phyloP scores from a whole-genome alignment of 2,329 filamentous ascomycete species.

The Aspergillus neotritici region DNA sequence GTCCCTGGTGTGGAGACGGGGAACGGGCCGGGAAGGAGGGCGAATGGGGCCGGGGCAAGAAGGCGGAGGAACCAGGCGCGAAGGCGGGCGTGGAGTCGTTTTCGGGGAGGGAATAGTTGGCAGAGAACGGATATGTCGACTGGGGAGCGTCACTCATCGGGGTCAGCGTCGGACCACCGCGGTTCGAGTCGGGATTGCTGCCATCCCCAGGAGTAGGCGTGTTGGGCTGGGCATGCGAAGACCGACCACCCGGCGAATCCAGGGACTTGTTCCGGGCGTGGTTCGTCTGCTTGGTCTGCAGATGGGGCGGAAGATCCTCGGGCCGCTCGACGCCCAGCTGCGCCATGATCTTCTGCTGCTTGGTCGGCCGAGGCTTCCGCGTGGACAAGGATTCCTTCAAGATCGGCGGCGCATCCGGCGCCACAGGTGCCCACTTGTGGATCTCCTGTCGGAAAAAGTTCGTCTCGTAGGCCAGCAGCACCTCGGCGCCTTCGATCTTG shows the following conservation, averaged over 20 bases:
- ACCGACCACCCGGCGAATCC: slow-evolving; percentile 34
- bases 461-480: slow-evolving; percentile 85
- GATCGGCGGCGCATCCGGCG: slow-evolving; percentile 76
- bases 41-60: slow-evolving; percentile 33
- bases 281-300: slow-evolving; percentile 71
- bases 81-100: slow-evolving; percentile 35
- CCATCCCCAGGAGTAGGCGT: slow-evolving; percentile 27
- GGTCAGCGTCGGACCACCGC: slow-evolving; percentile 30
- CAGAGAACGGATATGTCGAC: slow-evolving; percentile 34
- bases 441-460: slow-evolving; percentile 96
- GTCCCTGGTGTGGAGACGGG: slow-evolving; percentile 31
- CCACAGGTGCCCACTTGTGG: slow-evolving; percentile 90
- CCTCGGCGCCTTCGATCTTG: slow-evolving; percentile 95
- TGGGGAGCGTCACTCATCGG: slow-evolving; percentile 26
- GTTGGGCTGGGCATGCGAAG: slow-evolving; percentile 27
- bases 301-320: slow-evolving; percentile 78
- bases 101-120: slow-evolving; percentile 34
- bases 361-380: slow-evolving; percentile 90
- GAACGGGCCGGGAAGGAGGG: slow-evolving; percentile 37
- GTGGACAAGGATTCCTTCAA: slow-evolving; percentile 85
- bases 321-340: slow-evolving; percentile 84
- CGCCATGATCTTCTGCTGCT: slow-evolving; percentile 89
- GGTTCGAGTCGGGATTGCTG: slow-evolving; percentile 25
- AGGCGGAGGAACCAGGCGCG: slow-evolving; percentile 30
- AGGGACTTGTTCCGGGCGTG: slow-evolving; percentile 64